Percentiles rank a stretch among this genome's conserved stretches.
These are phyloP conservation scores for Arabidopsis suecica DNA, from an alignment of 345 rosid species.

Conservation along the genomic window DNA sequence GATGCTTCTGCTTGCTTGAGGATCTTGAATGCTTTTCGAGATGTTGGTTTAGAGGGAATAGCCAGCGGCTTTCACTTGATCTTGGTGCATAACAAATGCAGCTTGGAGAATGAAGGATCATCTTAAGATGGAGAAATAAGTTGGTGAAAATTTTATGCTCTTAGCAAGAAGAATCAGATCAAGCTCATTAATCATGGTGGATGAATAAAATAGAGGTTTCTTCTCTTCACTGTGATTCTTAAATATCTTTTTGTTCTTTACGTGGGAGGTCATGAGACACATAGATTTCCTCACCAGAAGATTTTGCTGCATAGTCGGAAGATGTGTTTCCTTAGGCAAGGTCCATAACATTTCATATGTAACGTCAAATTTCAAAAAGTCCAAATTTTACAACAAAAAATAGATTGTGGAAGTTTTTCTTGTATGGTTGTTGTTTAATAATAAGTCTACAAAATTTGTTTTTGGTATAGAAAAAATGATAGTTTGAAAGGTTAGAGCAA, in stretches of 20 bases:
- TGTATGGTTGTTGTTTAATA: neutral
- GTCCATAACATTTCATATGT: neutral
- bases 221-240: slow-evolving; percentile 21
- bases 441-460: neutral
- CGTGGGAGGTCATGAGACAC: neutral
- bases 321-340: neutral
- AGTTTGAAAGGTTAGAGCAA: neutral
- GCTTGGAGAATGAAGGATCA: slow-evolving; percentile 26
- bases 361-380: neutral
- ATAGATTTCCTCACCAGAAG: neutral
- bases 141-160: neutral
- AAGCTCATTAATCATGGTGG: slow-evolving; percentile 14
- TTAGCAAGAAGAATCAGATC: slow-evolving; percentile 10
- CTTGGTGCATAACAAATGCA: slow-evolving; percentile 54
- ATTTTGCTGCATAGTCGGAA: neutral
- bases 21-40: slow-evolving; percentile 61
- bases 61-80: slow-evolving; percentile 57
- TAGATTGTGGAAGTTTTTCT: neutral
- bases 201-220: slow-evolving; percentile 27
- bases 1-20: slow-evolving; percentile 62
- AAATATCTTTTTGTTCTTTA: neutral
- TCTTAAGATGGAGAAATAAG: slow-evolving; percentile 15
- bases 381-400: neutral
- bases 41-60: slow-evolving; percentile 56
- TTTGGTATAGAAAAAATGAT: neutral